These are phyloP conservation scores for Vigna radiata DNA, from an alignment of 306 rosid genomes.

Conservation along the genomic window DNA sequence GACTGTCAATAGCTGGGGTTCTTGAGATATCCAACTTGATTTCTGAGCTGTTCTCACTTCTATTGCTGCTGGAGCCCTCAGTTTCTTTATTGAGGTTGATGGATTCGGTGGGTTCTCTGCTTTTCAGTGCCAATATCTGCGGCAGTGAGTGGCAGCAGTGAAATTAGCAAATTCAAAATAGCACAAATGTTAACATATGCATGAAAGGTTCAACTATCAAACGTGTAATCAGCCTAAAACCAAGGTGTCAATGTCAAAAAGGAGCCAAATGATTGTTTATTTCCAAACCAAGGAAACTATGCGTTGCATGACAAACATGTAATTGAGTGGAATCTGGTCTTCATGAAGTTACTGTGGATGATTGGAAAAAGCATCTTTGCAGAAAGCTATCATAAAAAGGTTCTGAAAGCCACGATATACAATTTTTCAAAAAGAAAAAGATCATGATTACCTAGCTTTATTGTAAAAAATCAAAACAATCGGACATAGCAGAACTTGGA, in stretches of 20 bases:
- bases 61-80: conserved; percentile 88
- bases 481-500: not conserved
- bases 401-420: conserved; percentile 36
- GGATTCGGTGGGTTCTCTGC: conserved; percentile 85
- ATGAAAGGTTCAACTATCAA: not conserved
- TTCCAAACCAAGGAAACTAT: conserved; percentile 16
- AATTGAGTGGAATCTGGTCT: conserved; percentile 41
- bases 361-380: conserved; percentile 44
- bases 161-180: conserved; percentile 23
- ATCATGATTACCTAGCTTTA: conserved; percentile 45
- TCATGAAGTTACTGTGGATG: conserved; percentile 40
- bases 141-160: not conserved
- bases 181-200: conserved; percentile 1
- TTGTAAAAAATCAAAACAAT: conserved; percentile 36
- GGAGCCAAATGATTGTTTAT: conserved; percentile 12
- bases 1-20: conserved; percentile 81
- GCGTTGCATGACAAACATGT: conserved; percentile 29
- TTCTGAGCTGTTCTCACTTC: conserved; percentile 93
- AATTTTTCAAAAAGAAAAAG: conserved; percentile 32
- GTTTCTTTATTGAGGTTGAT: conserved; percentile 91
- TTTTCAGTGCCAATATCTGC: conserved; percentile 87
- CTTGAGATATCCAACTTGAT: conserved; percentile 83
- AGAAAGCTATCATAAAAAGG: conserved; percentile 40
- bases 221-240: not conserved
- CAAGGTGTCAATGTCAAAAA: not conserved